A percentile compares a stretch with the other conserved stretches of the same genome.
These are phyloP conservation scores for Kwoniella dendrophila DNA, from an alignment of 768 basidiomycete species.

Conservation along the genomic window DNA sequence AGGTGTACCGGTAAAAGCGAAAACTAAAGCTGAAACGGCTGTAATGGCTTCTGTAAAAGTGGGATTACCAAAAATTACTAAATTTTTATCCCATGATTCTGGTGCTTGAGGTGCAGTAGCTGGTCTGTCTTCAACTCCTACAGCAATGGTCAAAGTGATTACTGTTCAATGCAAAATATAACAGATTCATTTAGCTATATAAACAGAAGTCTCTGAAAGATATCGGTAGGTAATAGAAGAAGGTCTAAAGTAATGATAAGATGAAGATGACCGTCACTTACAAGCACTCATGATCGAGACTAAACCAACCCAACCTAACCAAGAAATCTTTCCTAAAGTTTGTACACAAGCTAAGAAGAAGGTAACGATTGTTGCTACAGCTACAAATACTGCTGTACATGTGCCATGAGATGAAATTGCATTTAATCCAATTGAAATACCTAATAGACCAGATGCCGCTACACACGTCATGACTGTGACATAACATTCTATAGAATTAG, in stretches of 20 bases:
- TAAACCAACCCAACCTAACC: slow-evolving; percentile 43
- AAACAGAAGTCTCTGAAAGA: neutral
- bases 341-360: slow-evolving; percentile 42
- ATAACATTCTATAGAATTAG: neutral
- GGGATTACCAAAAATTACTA: slow-evolving; percentile 32
- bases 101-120: slow-evolving; percentile 32
- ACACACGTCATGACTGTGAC: slow-evolving; percentile 14
- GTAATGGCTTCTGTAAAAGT: slow-evolving; percentile 51
- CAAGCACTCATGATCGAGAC: slow-evolving; percentile 15
- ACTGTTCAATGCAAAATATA: slow-evolving; percentile 11
- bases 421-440: slow-evolving; percentile 51
- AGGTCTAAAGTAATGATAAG: too few relatives aligned
- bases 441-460: slow-evolving; percentile 49
- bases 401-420: slow-evolving; percentile 52
- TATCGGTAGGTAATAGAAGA: neutral
- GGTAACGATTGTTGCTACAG: slow-evolving; percentile 44
- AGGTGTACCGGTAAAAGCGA: slow-evolving; percentile 49
- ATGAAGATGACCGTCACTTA: too few relatives aligned
- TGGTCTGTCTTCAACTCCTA: slow-evolving; percentile 39
- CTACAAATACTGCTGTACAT: slow-evolving; percentile 56
- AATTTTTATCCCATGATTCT: slow-evolving; percentile 28
- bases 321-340: slow-evolving; percentile 53
- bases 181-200: neutral
- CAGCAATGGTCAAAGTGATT: slow-evolving; percentile 34
- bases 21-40: slow-evolving; percentile 49